Conservation (phyloP, 495 filamentous ascomycete species). For the Hypoxylon lenormandii region DNA sequence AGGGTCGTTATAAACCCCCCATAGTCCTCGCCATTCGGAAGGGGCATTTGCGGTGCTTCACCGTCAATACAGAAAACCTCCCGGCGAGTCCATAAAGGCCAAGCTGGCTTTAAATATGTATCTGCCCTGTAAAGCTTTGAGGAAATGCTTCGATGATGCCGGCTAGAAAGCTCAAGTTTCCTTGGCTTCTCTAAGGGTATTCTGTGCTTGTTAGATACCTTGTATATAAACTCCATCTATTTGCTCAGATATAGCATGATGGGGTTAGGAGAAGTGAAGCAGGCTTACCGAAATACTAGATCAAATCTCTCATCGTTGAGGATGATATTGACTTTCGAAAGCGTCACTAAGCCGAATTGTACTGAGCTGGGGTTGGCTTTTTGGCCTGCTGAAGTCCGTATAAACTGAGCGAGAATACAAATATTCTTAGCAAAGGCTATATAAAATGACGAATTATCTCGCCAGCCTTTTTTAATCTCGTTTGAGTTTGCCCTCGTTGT, state of each 20-base stretch:
- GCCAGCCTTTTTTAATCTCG: slow-evolving; percentile 66
- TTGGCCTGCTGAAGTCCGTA: slow-evolving; percentile 59
- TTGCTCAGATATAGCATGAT: neutral
- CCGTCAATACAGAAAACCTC: slow-evolving; percentile 73
- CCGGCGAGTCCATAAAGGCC: slow-evolving; percentile 75
- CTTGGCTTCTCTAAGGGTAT: slow-evolving; percentile 72
- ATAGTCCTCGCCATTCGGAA: slow-evolving; percentile 76
- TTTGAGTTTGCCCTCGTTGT: slow-evolving; percentile 60
- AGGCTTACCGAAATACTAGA: slow-evolving; percentile 79
- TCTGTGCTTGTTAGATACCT: slow-evolving; percentile 57
- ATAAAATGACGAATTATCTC: slow-evolving; percentile 86
- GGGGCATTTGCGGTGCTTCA: slow-evolving; percentile 62
- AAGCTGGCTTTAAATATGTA: slow-evolving; percentile 83
- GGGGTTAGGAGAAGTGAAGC: neutral
- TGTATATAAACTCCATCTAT: slow-evolving; percentile 1
- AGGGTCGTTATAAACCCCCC: slow-evolving; percentile 84
- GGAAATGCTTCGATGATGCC: slow-evolving; percentile 80
- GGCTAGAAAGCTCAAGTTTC: slow-evolving; percentile 80
- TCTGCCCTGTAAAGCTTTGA: slow-evolving; percentile 77
- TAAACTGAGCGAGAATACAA: slow-evolving; percentile 80
- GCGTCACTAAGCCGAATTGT: slow-evolving; percentile 73
- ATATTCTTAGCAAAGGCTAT: slow-evolving; percentile 86
- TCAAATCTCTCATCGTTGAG: slow-evolving; percentile 86
- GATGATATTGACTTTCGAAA: slow-evolving; percentile 72
- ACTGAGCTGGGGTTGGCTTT: slow-evolving; percentile 35